A percentile compares a stretch with the other conserved stretches of the same genome.
Conservation (phyloP, 352 stramenopile species). For the Hyaloperonospora brassicae region DNA sequence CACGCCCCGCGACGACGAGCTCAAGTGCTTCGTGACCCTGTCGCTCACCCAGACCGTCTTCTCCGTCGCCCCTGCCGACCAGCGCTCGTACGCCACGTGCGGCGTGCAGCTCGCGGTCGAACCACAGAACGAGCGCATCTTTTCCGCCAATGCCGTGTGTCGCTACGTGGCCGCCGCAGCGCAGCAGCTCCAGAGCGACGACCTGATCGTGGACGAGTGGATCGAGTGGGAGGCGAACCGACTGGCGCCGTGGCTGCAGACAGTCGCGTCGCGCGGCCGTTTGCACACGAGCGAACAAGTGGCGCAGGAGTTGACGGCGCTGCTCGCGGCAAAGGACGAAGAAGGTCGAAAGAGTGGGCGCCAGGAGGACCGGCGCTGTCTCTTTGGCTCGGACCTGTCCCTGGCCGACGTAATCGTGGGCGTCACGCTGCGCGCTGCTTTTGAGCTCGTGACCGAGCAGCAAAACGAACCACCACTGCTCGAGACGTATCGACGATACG, state of each 20-base stretch:
- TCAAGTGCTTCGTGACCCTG: constrained; percentile 77
- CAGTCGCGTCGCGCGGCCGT: constrained; percentile 38
- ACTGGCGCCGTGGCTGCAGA: constrained; percentile 47
- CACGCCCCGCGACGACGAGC: constrained; percentile 52
- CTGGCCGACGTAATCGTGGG: constrained; percentile 68
- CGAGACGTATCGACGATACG: constrained; percentile 58
- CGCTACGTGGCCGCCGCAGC: constrained; percentile 57
- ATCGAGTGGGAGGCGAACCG: constrained; percentile 73
- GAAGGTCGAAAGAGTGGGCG: constrained; percentile 31
- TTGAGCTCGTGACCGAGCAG: constrained; percentile 45
- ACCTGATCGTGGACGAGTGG: constrained; percentile 78
- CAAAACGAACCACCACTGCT: constrained; percentile 40
- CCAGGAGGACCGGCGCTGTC: constrained; percentile 37
- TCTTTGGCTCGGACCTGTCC: constrained; percentile 55
- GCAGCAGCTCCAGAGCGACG: constrained; percentile 50
- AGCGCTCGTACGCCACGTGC: constrained; percentile 48
- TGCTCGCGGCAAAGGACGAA: constrained; percentile 60
- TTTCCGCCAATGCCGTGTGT: constrained; percentile 73
- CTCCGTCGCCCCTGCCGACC: constrained; percentile 41
- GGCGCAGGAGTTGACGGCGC: constrained; percentile 31
- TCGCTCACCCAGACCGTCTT: constrained; percentile 40
- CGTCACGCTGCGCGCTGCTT: constrained; percentile 52
- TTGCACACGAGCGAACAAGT: constrained; percentile 19
- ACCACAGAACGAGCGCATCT: constrained; percentile 34
- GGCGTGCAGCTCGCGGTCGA: constrained; percentile 44